Base-by-base conservation (phyloP, 2,329 filamentous ascomycete genomes). In the Rhexocercosporidium sp. region DNA sequence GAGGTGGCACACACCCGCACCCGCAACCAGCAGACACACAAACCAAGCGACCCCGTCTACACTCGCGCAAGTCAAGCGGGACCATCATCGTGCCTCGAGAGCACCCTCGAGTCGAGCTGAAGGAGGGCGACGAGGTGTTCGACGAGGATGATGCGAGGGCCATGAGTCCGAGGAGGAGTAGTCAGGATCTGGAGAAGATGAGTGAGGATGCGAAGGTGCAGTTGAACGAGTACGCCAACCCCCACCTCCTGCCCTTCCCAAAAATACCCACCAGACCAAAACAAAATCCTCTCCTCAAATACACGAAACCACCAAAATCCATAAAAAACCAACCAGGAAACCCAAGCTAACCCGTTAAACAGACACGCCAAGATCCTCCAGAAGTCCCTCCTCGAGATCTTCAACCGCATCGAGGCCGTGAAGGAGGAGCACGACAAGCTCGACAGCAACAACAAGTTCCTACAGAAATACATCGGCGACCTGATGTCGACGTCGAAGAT, bases 401-500 rank as follows among this genome's bases (percentile, higher is more conserved):
- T 97, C 72, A 93, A 97, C 80, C 92, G 94, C 61, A 96, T 98
- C 78, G 96, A 99, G 77, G 92, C 93, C 34, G 94, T 98, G 71
- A 93, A 94, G 79, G 91, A 92, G 74, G 95, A 98, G 77, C 94
- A 99, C 77, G 93, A 97, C 81, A 97, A 97, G 81, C 88, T 99
- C 64, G 94, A 98, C 80, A 96, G 87, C 79, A 94, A 97, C 79
- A 99, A 99, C 85, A 95, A 94, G 76, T 97, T 98, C 77, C 82
- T 99, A 57, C 95, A 98, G 80, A 97, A 97, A 79, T 98, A 98
- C 78, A 98, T 98, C 75, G 95, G 95, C 71, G 95, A 97, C 77
- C 85, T 98, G 64, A 98, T 97, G 88, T 92, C 93, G 73, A 91
- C 89, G n/a, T 90, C 87, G 78, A 91, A 91, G 77, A 91, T 92